Evolutionary conservation across 1,139 yeast species (phyloP).

Genomic region (Blastobotrys apis): DNA sequence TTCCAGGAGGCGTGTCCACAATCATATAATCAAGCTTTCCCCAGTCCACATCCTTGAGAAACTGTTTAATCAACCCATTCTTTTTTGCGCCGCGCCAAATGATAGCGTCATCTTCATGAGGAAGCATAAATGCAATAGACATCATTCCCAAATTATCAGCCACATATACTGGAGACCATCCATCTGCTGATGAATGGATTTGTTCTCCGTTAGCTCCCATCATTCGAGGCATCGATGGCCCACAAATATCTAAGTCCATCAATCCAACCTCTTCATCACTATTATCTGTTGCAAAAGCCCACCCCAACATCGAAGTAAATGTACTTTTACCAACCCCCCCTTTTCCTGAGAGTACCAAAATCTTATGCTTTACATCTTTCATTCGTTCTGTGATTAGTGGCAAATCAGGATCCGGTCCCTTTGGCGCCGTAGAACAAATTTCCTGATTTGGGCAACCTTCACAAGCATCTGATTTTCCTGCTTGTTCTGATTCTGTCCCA

Average conservation of each 20-base stretch:
- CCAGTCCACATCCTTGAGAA: conserved; percentile 95
- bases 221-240: conserved; percentile 95
- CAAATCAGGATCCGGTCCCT: conserved; percentile 94
- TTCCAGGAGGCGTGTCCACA: conserved; percentile 98
- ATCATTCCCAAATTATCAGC: conserved; percentile 92
- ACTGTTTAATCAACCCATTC: conserved; percentile 88
- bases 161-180: conserved; percentile 96
- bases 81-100: conserved; percentile 98
- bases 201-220: conserved; percentile 86
- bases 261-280: conserved; percentile 90
- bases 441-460: conserved; percentile 90
- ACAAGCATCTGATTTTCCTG: conserved; percentile 94
- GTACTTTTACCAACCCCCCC: conserved; percentile 99
- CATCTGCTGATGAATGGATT: conserved; percentile 83
- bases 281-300: conserved; percentile 93
- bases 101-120: conserved; percentile 88
- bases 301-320: conserved; percentile 86
- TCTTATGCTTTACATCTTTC: conserved; percentile 68
- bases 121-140: conserved; percentile 94
- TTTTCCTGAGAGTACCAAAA: conserved; percentile 86
- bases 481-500: conserved; percentile 90
- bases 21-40: conserved; percentile 84
- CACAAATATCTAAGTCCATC: conserved; percentile 96
- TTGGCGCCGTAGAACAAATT: conserved; percentile 74
- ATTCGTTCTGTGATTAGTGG: conserved; percentile 70